Conservation (phyloP, 306 rosid genomes). For the Fragaria vesca region DNA sequence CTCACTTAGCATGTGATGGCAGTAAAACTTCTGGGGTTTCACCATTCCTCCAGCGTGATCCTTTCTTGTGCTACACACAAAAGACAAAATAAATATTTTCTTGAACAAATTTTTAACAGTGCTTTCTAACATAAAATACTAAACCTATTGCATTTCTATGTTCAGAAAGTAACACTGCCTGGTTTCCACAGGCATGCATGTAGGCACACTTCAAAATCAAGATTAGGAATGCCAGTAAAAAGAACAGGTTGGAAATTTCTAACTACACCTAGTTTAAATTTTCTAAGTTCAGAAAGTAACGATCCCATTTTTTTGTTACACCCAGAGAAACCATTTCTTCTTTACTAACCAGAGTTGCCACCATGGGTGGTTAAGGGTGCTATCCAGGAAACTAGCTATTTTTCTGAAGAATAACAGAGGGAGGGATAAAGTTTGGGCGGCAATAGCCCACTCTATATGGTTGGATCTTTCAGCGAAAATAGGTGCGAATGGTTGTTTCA, state of each 20-base stretch:
- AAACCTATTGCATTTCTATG: conserved; percentile 1
- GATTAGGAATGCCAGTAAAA: neutral
- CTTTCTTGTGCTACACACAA: conserved; percentile 61
- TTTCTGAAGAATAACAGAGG: neutral
- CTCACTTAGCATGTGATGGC: conserved; percentile 81
- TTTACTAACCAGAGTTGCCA: neutral
- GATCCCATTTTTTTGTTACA: neutral
- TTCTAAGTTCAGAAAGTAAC: no score
- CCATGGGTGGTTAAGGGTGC: neutral
- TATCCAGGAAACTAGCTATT: neutral
- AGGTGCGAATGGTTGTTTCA: neutral
- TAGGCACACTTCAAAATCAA: neutral
- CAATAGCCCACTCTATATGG: neutral
- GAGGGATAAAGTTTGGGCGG: neutral
- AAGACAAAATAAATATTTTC: conserved; percentile 13
- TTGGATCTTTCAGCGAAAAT: neutral
- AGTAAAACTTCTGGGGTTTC: conserved; percentile 54
- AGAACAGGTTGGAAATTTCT: neutral
- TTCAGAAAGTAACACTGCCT: conserved; percentile 1
- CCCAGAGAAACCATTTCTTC: neutral
- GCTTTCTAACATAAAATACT: neutral
- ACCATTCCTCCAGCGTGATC: conserved; percentile 60
- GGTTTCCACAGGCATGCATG: neutral
- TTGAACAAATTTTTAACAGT: neutral
- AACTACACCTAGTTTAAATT: no score